phyloP scores from a whole-genome alignment of 768 basidiomycete genomes.

The Boletus huronensis region DNA sequence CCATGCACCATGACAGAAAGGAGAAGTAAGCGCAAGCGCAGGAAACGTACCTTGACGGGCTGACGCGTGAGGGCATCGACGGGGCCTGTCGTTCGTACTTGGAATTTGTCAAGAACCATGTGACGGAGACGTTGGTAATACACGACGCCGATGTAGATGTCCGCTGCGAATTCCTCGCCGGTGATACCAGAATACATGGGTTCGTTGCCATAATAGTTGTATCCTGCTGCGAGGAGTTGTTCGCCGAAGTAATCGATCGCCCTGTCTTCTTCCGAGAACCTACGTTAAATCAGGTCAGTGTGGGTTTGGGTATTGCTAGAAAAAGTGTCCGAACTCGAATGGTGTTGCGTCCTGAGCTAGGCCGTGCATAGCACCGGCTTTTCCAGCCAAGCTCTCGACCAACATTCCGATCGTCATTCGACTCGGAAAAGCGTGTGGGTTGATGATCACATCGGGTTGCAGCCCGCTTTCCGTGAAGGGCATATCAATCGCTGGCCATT shows the following conservation, averaged over 20 bases:
- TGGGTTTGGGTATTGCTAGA: neutral
- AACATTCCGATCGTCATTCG: conserved; percentile 99
- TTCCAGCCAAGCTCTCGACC: conserved; percentile 99
- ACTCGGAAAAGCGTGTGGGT: conserved; percentile 98
- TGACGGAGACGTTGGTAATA: conserved; percentile 98
- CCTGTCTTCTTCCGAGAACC: conserved; percentile 95
- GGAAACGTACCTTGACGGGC: conserved; percentile 80
- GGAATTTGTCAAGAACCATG: conserved; percentile 99
- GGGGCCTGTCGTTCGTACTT: conserved; percentile 97
- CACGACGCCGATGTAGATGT: conserved; percentile 97
- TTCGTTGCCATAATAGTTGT: conserved; percentile 99
- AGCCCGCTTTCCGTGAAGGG: conserved; percentile 98
- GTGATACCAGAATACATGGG: conserved; percentile 99
- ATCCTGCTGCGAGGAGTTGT: conserved; percentile 88
- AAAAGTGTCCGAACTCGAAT: conserved; percentile 68
- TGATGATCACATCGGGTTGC: conserved; percentile 99
- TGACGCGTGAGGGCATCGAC: conserved; percentile 95
- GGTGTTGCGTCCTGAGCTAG: conserved; percentile 98
- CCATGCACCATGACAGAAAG: neutral
- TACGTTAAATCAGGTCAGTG: conserved; percentile 30
- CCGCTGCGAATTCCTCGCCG: conserved; percentile 96
- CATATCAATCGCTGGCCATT: conserved; percentile 98
- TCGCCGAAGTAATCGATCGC: conserved; percentile 97
- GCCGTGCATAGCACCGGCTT: conserved; percentile 97
- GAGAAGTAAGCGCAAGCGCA: neutral